Evolutionary conservation across 2,329 filamentous ascomycete genomes (phyloP).

Genomic region (Penicillium sp.): DNA sequence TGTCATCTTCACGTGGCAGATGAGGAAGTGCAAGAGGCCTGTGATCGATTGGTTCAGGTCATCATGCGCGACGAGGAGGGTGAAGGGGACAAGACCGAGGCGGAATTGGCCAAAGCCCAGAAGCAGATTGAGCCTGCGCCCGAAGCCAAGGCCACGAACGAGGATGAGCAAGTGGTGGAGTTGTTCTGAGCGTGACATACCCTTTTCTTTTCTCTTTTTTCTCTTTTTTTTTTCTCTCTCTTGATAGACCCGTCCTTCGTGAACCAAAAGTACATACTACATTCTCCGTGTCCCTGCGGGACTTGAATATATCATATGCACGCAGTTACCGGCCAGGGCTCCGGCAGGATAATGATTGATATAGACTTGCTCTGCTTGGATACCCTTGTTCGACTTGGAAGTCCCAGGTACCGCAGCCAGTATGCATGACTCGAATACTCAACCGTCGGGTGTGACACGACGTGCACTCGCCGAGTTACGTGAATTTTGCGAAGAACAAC

Average conservation of each 20-base stretch:
- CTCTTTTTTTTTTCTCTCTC: background rate
- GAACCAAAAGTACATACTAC: background rate
- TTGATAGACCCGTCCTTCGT: background rate
- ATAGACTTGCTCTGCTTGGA: too few relatives aligned
- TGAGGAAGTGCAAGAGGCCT: conserved; percentile 74
- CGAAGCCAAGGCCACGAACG: conserved; percentile 36
- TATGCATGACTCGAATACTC: too few relatives aligned
- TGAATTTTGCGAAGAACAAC: too few relatives aligned
- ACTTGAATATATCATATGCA: too few relatives aligned
- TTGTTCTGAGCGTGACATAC: conserved; percentile 31
- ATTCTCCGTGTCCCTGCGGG: too few relatives aligned
- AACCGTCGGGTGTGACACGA: too few relatives aligned
- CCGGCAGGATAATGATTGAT: too few relatives aligned
- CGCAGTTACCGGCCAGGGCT: too few relatives aligned
- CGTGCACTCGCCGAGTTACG: too few relatives aligned
- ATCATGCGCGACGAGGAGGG: conserved; percentile 73
- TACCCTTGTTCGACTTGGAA: too few relatives aligned
- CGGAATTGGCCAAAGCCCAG: conserved; percentile 38
- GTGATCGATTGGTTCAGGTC: conserved; percentile 84
- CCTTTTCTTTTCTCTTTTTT: too few relatives aligned
- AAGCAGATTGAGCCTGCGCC: conserved; percentile 22
- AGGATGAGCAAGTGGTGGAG: conserved; percentile 43
- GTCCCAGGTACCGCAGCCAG: too few relatives aligned
- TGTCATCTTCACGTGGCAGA: conserved; percentile 72
- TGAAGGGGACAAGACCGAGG: conserved; percentile 39